These are phyloP conservation scores for Lichtheimia hyalospora DNA, from an alignment of 371 early-diverging fungal genomes.

Conservation along the genomic window DNA sequence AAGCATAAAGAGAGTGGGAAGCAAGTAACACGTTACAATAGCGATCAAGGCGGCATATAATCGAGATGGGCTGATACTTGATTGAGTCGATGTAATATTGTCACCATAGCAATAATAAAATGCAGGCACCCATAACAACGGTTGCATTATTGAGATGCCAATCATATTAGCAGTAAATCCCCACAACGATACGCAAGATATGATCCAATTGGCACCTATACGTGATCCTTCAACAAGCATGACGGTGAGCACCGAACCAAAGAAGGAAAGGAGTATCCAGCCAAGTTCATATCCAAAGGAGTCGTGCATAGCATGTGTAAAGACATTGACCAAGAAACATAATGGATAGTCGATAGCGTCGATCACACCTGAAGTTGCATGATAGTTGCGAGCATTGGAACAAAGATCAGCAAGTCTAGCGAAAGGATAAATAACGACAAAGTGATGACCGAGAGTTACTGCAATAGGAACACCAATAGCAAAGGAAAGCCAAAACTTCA, in stretches of 20 bases:
- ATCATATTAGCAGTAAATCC: constrained; percentile 4
- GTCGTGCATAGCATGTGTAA: constrained; percentile 11
- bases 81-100: not conserved
- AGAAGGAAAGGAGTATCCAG: constrained; percentile 7
- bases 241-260: constrained; percentile 7
- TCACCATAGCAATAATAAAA: constrained; percentile 6
- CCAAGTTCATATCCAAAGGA: constrained; percentile 10
- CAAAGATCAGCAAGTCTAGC: not conserved
- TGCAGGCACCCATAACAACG: constrained; percentile 11
- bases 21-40: constrained; percentile 6
- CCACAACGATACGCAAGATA: constrained; percentile 7
- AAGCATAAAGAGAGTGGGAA: constrained; percentile 9
- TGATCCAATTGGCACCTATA: constrained; percentile 4
- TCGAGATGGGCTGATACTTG: not conserved
- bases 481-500: constrained; percentile 4
- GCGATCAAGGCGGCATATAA: constrained; percentile 12
- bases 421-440: not conserved
- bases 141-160: constrained; percentile 11
- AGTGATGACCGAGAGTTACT: not conserved
- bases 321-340: constrained; percentile 10
- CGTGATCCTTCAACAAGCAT: constrained; percentile 18
- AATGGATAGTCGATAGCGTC: not conserved
- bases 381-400: not conserved
- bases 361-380: not conserved
- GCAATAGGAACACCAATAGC: constrained; percentile 3